phyloP scores from a whole-genome alignment of 495 filamentous ascomycete genomes.

The Neurospora sp. region DNA sequence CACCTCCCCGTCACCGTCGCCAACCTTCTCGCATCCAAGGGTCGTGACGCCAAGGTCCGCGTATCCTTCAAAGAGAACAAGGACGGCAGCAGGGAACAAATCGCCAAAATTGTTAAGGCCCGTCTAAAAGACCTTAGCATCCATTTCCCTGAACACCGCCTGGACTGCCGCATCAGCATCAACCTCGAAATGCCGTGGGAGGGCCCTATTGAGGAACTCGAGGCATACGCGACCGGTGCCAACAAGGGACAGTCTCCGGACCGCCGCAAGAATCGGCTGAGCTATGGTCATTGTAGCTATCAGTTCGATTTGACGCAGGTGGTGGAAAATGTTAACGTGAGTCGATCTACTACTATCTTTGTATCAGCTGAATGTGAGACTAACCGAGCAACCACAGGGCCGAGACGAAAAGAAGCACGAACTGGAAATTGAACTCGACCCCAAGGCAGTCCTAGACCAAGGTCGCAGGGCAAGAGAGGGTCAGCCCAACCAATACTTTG shows the following conservation, averaged over 20 bases:
- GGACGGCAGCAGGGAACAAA: constrained; percentile 29
- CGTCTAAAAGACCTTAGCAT: constrained; percentile 77
- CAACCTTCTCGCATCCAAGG: constrained; percentile 35
- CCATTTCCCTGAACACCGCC: constrained; percentile 55
- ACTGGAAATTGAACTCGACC: constrained; percentile 74
- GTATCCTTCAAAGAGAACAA: constrained; percentile 58
- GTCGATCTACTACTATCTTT: constrained; percentile 14
- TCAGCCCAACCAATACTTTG: constrained; percentile 58
- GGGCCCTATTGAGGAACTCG: constrained; percentile 51
- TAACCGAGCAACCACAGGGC: constrained; percentile 16
- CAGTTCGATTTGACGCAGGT: constrained; percentile 90
- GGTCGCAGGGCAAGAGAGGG: constrained; percentile 47
- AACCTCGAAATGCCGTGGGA: constrained; percentile 83
- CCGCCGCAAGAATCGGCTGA: constrained; percentile 78
- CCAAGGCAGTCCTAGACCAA: constrained; percentile 56
- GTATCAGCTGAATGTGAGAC: background rate
- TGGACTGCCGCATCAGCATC: constrained; percentile 83
- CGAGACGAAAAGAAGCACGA: constrained; percentile 68
- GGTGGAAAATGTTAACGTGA: constrained; percentile 43
- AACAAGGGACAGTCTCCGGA: constrained; percentile 41
- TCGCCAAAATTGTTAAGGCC: constrained; percentile 82
- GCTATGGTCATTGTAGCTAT: constrained; percentile 74
- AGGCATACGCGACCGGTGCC: constrained; percentile 19
- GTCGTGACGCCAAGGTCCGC: constrained; percentile 58
- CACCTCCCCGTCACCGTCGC: constrained; percentile 36